Base-by-base conservation (phyloP, 306 rosid species). In the Heteromeles arbutifolia region DNA sequence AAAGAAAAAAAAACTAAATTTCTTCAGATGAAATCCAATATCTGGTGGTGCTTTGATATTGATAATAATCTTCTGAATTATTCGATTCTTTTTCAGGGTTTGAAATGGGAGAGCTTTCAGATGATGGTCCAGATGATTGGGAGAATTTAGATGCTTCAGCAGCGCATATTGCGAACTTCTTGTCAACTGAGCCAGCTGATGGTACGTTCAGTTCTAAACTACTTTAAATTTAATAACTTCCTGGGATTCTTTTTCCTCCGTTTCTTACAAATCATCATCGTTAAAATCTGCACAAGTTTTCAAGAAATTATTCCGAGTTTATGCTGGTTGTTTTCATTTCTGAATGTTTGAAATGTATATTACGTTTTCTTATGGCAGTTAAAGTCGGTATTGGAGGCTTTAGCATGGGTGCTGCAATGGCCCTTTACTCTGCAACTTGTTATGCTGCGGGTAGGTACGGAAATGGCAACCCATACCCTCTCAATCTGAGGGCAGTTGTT, bases 401-500 rank as follows among this genome's bases (percentile, higher is more conserved):
- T 86, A 90, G 99, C 75, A 96, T 96, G 99, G 99, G 99, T 66
- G 99, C 96, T 83, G 98, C 98, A 78, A 92, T 87, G 85, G 92
- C 99, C 58, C 86, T 92, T 34, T 91, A 96, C 82, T 96, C 99
- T 82, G 98, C 98, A 79, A 96, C 96, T 78, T 96, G 99, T 79
- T 90, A 79, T 85, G 93, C 99, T 26, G 77, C 84, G 76, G 99
- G 99, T 48, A 91, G 89, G 84, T 92, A 88, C 69, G 92, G 89
- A 83, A 96, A 92, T 80, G 93, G 96, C 74, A 86, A 80, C 54
- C 92, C 89, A 39, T 96, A 96, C 78, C 87, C 92, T 82, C 79
- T 92, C 82, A 83, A 88, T 84, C 81, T 96, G 81, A 88, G 88
- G 85, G 92, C 97, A 74, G 82, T 96, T 54, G 81, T 92, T 84